Base-by-base conservation (phyloP, 2,329 filamentous ascomycete species). In the Ophiostoma triangulosporum region DNA sequence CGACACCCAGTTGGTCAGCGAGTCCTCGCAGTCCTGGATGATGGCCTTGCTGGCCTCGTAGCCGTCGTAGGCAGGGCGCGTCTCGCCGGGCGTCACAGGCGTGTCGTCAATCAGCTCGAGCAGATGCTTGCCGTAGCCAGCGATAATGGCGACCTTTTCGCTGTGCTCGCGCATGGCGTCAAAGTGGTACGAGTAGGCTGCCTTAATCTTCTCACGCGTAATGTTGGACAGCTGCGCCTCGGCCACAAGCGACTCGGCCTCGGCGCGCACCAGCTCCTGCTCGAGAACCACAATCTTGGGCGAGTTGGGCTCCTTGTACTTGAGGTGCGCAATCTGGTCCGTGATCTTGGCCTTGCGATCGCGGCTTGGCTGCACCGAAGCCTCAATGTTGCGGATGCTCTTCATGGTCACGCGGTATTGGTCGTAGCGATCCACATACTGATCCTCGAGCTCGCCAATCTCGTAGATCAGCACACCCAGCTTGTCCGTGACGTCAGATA, bases 331-430 rank as follows among this genome's bases (percentile, higher is more conserved):
- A 63, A 98, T 98, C 68, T 97, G 88, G 68, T 98, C 93, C 63
- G 88, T 95, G 65, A 98, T 97, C 74, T 97, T 98, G 70, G 97
- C 91, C 76, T 98, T 98, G 70, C 93, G 87, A 72, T 98, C 93
- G 72, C 93, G 81, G 75, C 90, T 96, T 54, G 93, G 93, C 72
- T 98, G 93, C 50, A 98, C 93, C 22, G 91, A 97, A 56, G 91
- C 90, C 71, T 98, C 93, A 60, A 98, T 98, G 72, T 98, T 98
- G 64, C 93, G 86, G 65, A 98, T 95, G 69, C 89, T 95, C 84
- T 98, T 98, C 73, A 98, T 95, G 52, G 93, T 98, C 55, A 98
- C 86, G 65, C 93, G 88, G 75, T 97, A 98, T 72, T 98, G 93
- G 70, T 98, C 93, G 71, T 98, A 98, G 65, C 90, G 88, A 70